Percentiles rank a stretch among this genome's conserved stretches.
These are phyloP conservation scores for Pseudocercospora musae DNA, from an alignment of 2,329 filamentous ascomycete genomes.

Conservation along the genomic window DNA sequence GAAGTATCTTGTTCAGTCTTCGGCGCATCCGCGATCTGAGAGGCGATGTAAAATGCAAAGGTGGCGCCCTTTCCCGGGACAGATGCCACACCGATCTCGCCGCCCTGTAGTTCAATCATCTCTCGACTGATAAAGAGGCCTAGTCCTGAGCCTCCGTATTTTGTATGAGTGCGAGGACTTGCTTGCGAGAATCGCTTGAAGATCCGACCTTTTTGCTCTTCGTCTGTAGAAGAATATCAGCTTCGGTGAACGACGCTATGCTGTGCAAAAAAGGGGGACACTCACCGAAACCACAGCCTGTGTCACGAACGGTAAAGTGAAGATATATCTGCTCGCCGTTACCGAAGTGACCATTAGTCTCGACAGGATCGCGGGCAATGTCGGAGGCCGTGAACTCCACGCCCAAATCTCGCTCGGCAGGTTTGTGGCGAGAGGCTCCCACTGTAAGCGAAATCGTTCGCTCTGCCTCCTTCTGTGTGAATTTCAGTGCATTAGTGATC, in stretches of 20 bases:
- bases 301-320: constrained; percentile 31
- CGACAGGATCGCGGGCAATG: constrained; percentile 15
- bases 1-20: not conserved
- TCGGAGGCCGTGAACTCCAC: constrained; percentile 22
- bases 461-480: constrained; percentile 20
- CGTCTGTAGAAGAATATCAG: not conserved
- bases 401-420: constrained; percentile 20
- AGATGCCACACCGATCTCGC: constrained; percentile 63
- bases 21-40: constrained; percentile 35
- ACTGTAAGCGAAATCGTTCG: constrained; percentile 21
- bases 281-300: constrained; percentile 36
- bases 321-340: constrained; percentile 19
- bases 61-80: constrained; percentile 57
- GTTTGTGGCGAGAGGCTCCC: constrained; percentile 14
- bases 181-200: constrained; percentile 69
- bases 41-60: constrained; percentile 65
- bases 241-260: not conserved
- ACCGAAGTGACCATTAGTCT: constrained; percentile 1
- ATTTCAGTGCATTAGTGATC: constrained; percentile 30
- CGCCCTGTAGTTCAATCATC: constrained; percentile 65
- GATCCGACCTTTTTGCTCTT: constrained; percentile 43
- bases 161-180: constrained; percentile 61
- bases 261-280: too few relatives aligned
- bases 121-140: constrained; percentile 67
- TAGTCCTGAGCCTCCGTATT: constrained; percentile 68